Evolutionary conservation across 257 asterid genomes (phyloP), one percentile per base, ranked within the genome.

Genomic region (Datura wrightii): DNA sequence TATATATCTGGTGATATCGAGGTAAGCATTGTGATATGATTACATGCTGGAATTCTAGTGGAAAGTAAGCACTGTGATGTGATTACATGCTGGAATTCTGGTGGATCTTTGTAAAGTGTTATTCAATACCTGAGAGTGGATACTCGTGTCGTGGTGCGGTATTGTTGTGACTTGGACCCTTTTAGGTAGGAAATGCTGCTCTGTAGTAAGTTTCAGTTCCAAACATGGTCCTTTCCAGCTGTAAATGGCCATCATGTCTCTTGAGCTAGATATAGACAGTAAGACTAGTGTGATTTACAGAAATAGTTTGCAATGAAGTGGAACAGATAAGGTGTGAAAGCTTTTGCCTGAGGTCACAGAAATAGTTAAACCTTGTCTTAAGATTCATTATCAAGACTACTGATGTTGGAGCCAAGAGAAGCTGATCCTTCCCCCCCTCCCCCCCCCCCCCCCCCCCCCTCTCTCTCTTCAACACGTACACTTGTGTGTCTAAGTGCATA

Each of bases 211-310:
- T 76, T 50, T 76, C 41, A 8, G 44, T 13, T 76, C n/a, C 31
- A 1, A 76, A 50, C 11, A 76, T 76, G 42, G 31, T 76, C 31
- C 46, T 76, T 76, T 76, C 82, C 31, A 50, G 50, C 46, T 50
- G 62, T 14, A 36, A 37, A 76, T 50, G 82, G 62, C 3, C 50
- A 39, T 71, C 31, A 76, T 76, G 82, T 76, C 59, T 50, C 82
- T 76, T 76, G 62, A 76, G 81, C 81, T 76, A 48, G 62, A 76
- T 50, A 50, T 50, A 76, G 24, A 50, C 31, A 50, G 82, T 46
- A 76, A 50, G 62, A 76, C 42, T 76, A 14, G 24, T 31, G 42
- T 50, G 44, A 31, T 74, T 67, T 53, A 6, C 41, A 14, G 31
- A 72, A 74, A 46, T 15, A 46, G 80, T 50, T 74, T 74, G 60